phyloP scores from a whole-genome alignment of 306 rosid genomes.

The Cucurbita ficifolia region DNA sequence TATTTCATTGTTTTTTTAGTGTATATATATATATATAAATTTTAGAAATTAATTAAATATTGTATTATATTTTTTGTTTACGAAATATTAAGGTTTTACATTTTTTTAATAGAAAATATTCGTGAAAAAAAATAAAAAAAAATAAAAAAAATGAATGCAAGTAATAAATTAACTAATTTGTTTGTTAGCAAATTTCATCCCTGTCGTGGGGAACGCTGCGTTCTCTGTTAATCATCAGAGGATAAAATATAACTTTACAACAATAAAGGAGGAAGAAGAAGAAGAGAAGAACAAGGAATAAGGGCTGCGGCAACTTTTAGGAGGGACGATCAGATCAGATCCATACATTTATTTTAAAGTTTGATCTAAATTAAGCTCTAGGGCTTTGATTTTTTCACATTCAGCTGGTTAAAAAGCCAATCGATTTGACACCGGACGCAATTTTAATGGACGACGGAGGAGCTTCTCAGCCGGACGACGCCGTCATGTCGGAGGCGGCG shows the following conservation, averaged over 20 bases:
- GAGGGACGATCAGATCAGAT: constrained; percentile 5
- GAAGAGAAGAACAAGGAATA: background rate
- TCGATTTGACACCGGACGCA: constrained; percentile 5
- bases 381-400: background rate
- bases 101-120: too few relatives aligned
- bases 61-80: too few relatives aligned
- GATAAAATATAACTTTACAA: background rate
- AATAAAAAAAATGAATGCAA: background rate
- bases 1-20: too few relatives aligned
- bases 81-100: too few relatives aligned
- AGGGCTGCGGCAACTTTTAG: background rate
- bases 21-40: too few relatives aligned
- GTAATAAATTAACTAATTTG: background rate
- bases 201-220: background rate
- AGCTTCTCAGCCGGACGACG: constrained; percentile 48
- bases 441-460: constrained; percentile 34
- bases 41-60: too few relatives aligned
- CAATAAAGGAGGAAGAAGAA: background rate
- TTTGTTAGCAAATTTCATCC: background rate
- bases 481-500: constrained; percentile 64
- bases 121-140: too few relatives aligned
- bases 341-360: background rate
- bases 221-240: background rate
- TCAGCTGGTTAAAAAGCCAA: background rate
- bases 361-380: background rate